phyloP scores from a whole-genome alignment of 148 eudicot species.

The Chenopodium album region DNA sequence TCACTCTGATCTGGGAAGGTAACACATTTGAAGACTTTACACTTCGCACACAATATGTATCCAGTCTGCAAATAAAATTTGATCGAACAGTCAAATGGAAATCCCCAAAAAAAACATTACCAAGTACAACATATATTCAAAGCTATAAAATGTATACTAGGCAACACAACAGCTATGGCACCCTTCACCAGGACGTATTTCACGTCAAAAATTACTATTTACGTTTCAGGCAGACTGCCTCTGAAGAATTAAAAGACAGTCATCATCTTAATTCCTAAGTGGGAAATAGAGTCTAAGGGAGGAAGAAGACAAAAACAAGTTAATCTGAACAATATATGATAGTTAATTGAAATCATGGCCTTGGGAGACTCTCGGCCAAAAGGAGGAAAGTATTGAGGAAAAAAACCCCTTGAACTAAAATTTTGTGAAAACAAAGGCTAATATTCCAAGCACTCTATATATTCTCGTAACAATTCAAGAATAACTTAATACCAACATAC shows the following conservation, averaged over 20 bases:
- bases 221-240: background rate
- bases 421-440: background rate
- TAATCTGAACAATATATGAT: background rate
- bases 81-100: conserved; percentile 13
- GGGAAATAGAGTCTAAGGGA: background rate
- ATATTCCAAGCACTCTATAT: background rate
- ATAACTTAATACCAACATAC: background rate
- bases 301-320: background rate
- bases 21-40: conserved; percentile 94
- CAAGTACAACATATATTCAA: background rate
- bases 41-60: conserved; percentile 64
- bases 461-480: background rate
- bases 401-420: background rate
- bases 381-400: background rate
- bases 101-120: no score
- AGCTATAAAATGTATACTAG: background rate
- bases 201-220: background rate
- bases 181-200: background rate
- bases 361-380: background rate
- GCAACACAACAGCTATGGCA: background rate
- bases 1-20: conserved; percentile 80
- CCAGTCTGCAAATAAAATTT: conserved; percentile 53
- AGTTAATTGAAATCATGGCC: background rate
- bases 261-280: background rate
- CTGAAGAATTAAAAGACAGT: background rate